Base-by-base conservation (phyloP, 352 stramenopile genomes). In the Phytopythium litorale region DNA sequence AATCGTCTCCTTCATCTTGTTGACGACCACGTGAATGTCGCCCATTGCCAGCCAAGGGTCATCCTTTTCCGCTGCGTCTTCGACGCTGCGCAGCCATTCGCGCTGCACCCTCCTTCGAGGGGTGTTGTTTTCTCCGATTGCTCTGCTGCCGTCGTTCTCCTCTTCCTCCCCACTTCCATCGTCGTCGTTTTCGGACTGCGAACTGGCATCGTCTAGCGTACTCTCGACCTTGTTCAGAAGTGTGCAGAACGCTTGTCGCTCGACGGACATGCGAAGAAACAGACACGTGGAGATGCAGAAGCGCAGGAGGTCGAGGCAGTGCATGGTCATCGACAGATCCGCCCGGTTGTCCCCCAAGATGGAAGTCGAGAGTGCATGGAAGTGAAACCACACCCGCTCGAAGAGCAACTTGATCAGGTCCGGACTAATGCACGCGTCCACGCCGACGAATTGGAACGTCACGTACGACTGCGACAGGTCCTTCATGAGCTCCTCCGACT, bases 321-420 rank as follows among this genome's bases (percentile, higher is more conserved):
- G 85, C 74, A 91, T 85, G 25, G 78, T 84, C 33, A 92, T 77
- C 32, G 79, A 87, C 63, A 94, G 60, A 67, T 96, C 82, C 12
- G 81, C 85, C 63, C 92, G 80, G 54, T 69, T 76, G 62, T 92
- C 87, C 33, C 82, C 84, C 51, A 97, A 62, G 56, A 96, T 96
- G 2, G 81, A 92, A 8, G 84, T 94, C 33, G 85, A 86, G 0
- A 97, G 70, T 33, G 87, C 81, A n/a, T 94, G 81, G 56, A 98
- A 88, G 46, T 97, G 92, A 66, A 98, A 98, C 94, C 95, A 99
- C n/a, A 96, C 93, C 8, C 92, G 83, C 56, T 96, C 82, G 37
- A 98, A 97, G 12, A 98, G 75, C 16, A 96, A 71, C 63, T 96
- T 97, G 66, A 98, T 95, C 30, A 98, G 69, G 38, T 98, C 92